phyloP scores from a whole-genome alignment of 169 alveolate genomes.

The Cryptosporidium baileyi region DNA sequence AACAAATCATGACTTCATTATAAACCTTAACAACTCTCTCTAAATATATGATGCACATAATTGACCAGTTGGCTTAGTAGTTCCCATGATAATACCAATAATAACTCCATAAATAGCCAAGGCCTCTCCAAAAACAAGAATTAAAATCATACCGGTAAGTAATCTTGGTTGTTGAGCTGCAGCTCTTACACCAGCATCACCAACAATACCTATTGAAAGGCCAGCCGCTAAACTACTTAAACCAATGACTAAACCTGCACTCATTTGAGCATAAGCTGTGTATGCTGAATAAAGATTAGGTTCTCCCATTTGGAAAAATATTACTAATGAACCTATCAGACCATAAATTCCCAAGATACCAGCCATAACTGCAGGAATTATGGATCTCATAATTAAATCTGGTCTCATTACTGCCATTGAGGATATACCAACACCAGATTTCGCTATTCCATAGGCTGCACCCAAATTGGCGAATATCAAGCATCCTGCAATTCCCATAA shows the following conservation, averaged over 20 bases:
- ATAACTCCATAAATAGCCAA: conserved; percentile 96
- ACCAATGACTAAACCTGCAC: conserved; percentile 96
- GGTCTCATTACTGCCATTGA: conserved; percentile 99
- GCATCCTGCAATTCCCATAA: conserved; percentile 94
- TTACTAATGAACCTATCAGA: conserved; percentile 91
- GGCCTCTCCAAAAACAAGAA: conserved; percentile 99
- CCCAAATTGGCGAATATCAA: conserved; percentile 91
- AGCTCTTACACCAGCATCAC: conserved; percentile 99
- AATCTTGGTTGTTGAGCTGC: conserved; percentile 98
- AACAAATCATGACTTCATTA: too few relatives aligned
- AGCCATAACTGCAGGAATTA: conserved; percentile 99
- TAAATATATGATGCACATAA: conserved; percentile 63
- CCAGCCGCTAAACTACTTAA: conserved; percentile 97
- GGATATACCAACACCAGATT: conserved; percentile 98
- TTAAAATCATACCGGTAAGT: conserved; percentile 98
- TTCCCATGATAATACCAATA: conserved; percentile 73
- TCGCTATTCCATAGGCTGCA: conserved; percentile 98
- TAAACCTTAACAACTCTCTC: too few relatives aligned
- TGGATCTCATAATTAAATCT: conserved; percentile 97
- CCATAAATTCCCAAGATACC: conserved; percentile 99
- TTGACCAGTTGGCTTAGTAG: conserved; percentile 65
- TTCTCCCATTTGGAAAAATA: conserved; percentile 76
- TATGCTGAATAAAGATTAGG: conserved; percentile 84
- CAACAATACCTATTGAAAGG: conserved; percentile 98
- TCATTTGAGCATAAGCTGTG: conserved; percentile 94